A percentile compares a stretch with the other conserved stretches of the same genome.
Evolutionary conservation across 2,329 filamentous ascomycete species (phyloP).

Genomic region (Cladosporium sp.): DNA sequence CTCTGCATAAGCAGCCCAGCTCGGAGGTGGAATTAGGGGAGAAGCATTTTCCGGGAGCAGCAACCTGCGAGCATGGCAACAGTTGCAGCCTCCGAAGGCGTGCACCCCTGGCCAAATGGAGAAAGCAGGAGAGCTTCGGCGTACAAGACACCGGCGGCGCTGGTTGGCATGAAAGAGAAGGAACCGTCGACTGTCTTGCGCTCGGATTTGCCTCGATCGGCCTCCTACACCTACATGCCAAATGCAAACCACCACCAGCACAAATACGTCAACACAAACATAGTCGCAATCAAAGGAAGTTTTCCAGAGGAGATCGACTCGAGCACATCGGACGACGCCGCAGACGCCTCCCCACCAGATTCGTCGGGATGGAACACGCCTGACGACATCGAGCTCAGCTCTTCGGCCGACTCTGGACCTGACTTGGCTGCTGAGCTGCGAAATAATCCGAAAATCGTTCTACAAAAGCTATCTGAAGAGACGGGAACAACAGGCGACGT

Average conservation of each 20-base stretch:
- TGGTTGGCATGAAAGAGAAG: conserved; percentile 13
- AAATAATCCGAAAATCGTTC: conserved; percentile 27
- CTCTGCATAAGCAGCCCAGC: background rate
- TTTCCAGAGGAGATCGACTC: conserved; percentile 46
- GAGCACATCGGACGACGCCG: conserved; percentile 32
- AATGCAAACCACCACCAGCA: conserved; percentile 29
- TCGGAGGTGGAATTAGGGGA: background rate
- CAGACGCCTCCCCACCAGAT: conserved; percentile 28
- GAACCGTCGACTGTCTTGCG: background rate
- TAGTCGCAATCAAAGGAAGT: conserved; percentile 44
- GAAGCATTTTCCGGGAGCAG: background rate
- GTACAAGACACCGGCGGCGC: conserved; percentile 9
- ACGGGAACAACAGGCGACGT: background rate
- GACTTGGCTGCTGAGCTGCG: conserved; percentile 30
- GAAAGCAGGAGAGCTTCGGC: conserved; percentile 7
- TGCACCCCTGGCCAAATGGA: conserved; percentile 4
- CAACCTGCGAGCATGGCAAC: background rate
- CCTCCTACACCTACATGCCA: conserved; percentile 56
- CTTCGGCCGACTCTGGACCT: conserved; percentile 27
- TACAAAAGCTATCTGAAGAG: conserved; percentile 14
- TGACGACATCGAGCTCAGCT: conserved; percentile 28
- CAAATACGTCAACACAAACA: conserved; percentile 22
- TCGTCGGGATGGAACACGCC: conserved; percentile 45
- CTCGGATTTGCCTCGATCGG: conserved; percentile 46
- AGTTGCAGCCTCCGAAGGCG: conserved; percentile 3